Conservation (phyloP, 805 yeast genomes). For the Yarrowia bubula region DNA sequence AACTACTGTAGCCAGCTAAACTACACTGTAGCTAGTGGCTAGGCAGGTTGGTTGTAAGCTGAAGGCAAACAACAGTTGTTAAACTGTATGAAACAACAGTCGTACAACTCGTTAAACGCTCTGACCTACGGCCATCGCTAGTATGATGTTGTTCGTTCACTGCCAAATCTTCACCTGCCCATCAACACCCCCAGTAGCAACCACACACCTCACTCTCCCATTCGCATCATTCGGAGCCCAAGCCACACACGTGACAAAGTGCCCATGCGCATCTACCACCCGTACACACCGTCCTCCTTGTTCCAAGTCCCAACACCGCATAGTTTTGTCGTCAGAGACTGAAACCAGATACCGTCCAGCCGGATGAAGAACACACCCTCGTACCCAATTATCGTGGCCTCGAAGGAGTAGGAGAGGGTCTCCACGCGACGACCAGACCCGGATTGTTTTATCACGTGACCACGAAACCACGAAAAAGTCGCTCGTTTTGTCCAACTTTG, state of each 20-base stretch:
- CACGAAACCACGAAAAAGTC: conserved; percentile 69
- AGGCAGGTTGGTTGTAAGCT: no score
- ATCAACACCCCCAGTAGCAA: conserved; percentile 66
- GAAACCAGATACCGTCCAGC: conserved; percentile 67
- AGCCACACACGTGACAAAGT: conserved; percentile 63
- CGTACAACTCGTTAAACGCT: neutral
- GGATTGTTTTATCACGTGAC: conserved; percentile 72
- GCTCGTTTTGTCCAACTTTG: conserved; percentile 37
- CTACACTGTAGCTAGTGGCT: neutral
- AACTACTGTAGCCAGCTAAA: neutral
- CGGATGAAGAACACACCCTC: conserved; percentile 68
- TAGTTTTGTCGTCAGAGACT: conserved; percentile 74
- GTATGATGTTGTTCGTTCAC: conserved; percentile 28
- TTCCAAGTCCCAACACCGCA: conserved; percentile 74
- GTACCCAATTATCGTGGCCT: conserved; percentile 89
- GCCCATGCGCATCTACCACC: conserved; percentile 62
- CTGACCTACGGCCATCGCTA: neutral
- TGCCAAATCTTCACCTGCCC: conserved; percentile 56
- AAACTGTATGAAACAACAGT: no score
- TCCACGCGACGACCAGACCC: conserved; percentile 73
- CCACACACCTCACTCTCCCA: conserved; percentile 55
- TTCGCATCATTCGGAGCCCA: conserved; percentile 42
- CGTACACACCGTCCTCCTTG: conserved; percentile 47
- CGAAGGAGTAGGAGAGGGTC: conserved; percentile 53
- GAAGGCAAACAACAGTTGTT: no score